A percentile compares a stretch with the other conserved stretches of the same genome.
Evolutionary conservation across 192 early-diverging fungal genomes (phyloP).

Genomic region (Thoreauomyces humboldtii): DNA sequence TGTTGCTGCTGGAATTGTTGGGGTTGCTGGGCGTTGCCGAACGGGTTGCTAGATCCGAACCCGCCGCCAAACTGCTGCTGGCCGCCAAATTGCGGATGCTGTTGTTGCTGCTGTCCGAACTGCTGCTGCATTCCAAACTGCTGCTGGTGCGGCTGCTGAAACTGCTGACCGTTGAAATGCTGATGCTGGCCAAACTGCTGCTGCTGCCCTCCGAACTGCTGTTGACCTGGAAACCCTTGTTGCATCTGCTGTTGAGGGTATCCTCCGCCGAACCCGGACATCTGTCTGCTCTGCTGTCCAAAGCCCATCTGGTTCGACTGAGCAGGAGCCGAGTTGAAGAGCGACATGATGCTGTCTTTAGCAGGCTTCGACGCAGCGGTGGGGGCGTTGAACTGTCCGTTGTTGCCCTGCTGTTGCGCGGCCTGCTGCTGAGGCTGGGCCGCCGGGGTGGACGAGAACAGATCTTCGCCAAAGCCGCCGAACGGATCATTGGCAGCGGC

Average conservation of each 20-base stretch:
- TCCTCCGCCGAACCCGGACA: neutral
- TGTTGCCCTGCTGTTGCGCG: slow-evolving; percentile 7
- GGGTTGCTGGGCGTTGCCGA: neutral
- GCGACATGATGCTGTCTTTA: slow-evolving; percentile 41
- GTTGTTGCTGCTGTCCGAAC: neutral
- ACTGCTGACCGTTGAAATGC: neutral
- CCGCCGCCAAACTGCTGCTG: slow-evolving; percentile 2
- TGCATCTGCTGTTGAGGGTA: neutral
- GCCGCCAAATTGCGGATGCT: neutral
- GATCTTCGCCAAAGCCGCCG: slow-evolving; percentile 3
- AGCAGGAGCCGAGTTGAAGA: slow-evolving; percentile 29
- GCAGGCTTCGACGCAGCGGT: neutral
- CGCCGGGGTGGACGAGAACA: neutral
- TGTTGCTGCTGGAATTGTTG: slow-evolving; percentile 17
- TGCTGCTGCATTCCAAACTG: slow-evolving; percentile 10
- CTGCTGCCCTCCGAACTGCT: slow-evolving; percentile 3
- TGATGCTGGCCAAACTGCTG: neutral
- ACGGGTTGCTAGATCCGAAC: neutral
- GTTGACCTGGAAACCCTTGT: neutral
- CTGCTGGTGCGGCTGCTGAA: slow-evolving; percentile 11
- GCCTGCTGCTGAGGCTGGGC: slow-evolving; percentile 18
- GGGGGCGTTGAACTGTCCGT: neutral
- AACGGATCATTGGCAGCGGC: slow-evolving; percentile 8
- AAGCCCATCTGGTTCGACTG: neutral
- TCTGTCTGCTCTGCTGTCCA: neutral